Evolutionary conservation across 768 basidiomycete species (phyloP), one percentile per base, ranked within the genome.

Genomic region (Mycena chlorophos): DNA sequence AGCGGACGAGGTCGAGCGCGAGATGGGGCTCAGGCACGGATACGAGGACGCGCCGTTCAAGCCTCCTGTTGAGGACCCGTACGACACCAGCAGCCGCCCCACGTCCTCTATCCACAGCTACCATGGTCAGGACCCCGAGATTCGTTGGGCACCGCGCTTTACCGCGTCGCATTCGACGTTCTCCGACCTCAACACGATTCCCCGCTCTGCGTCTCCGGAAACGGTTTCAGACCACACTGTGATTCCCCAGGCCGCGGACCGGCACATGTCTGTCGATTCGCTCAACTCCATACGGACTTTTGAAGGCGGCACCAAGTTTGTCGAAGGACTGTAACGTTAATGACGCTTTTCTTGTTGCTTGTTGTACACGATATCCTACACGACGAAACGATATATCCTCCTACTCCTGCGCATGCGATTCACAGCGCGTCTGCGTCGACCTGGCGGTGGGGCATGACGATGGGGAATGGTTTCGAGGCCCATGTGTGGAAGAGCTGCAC

Each of bases 241-340:
- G 5, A 20, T 46, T 25, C 45, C 23, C 8, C 45, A 46, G 13
- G 8, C 40, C 40, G 23, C 8, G 43, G n/a, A 26, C 29, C 55
- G 59, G 19, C 55, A 55, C 29, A 51, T 56, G 26, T 57, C 55
- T 14, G 17, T 42, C 28, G 59, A 61, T 6, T 63, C 61, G 10
- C 29, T 19, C n/a, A 40, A 19, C 30, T 57, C 58, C 3, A 47
- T 63, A 23, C 58, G 56, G 34, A 63, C 62, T 1, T 63, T 63
- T 28, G 55, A 60, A 51, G 62, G 62, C 5, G 62, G 62, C 8
- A 63, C 62, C 2, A 63, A 63, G 42, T 63, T 60, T 23, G 49
- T 60, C n/a, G 62, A 63, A 51, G 58, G 54, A 17, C 56, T 63
- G 23, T 58, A 49, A 54, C 47, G 22, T 51, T 2, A 28, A 10